Evolutionary conservation across 2,329 filamentous ascomycete species (phyloP).

Genomic region (Monilinia fructicola): DNA sequence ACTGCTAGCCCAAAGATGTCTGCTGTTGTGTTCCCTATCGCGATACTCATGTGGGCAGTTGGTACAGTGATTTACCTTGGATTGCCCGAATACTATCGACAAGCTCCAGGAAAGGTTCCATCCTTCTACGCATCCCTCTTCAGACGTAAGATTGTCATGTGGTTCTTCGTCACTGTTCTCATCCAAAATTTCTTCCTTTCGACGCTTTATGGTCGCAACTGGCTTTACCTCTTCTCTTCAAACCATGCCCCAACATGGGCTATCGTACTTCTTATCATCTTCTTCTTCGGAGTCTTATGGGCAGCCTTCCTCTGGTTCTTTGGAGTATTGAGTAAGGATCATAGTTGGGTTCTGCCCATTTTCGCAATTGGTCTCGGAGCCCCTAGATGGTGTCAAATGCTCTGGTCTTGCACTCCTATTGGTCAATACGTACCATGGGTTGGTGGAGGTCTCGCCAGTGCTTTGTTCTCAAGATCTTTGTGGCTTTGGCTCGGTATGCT

Average conservation of each 20-base stretch:
- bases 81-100: conserved; percentile 66
- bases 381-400: conserved; percentile 66
- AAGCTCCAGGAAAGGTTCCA: conserved; percentile 61
- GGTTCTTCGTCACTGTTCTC: conserved; percentile 64
- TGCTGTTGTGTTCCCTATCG: conserved; percentile 58
- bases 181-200: conserved; percentile 44
- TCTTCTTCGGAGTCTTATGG: conserved; percentile 59
- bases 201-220: conserved; percentile 65
- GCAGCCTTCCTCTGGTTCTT: conserved; percentile 52
- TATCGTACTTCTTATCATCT: conserved; percentile 55
- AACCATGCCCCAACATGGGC: conserved; percentile 53
- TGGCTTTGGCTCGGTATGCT: conserved; percentile 69
- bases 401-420: conserved; percentile 62
- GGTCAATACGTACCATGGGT: conserved; percentile 63
- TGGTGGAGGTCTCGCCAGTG: conserved; percentile 51
- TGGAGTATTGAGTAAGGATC: conserved; percentile 55
- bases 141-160: conserved; percentile 63
- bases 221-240: conserved; percentile 48
- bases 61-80: conserved; percentile 57
- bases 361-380: conserved; percentile 66
- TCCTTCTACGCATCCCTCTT: conserved; percentile 63
- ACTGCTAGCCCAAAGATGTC: conserved; percentile 44
- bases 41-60: conserved; percentile 56
- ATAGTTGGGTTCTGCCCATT: conserved; percentile 66
- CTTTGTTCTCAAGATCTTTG: conserved; percentile 55